These are phyloP conservation scores for Ogataea paraovalis DNA, from an alignment of 805 yeast species.

Conservation along the genomic window DNA sequence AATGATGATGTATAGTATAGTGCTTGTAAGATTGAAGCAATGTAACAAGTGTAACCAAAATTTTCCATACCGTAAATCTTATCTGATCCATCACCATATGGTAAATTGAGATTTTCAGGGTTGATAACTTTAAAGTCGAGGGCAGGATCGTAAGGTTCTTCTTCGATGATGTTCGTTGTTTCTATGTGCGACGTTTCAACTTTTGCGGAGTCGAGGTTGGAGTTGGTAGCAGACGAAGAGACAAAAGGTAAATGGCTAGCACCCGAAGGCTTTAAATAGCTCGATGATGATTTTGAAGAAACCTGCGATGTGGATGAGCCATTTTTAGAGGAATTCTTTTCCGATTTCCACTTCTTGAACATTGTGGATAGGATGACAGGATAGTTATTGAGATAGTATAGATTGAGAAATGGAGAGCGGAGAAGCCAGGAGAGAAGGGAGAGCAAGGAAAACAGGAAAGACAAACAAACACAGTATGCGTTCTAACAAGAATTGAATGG, in stretches of 20 bases:
- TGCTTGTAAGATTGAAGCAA: constrained; percentile 89
- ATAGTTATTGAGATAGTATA: no score
- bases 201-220: constrained; percentile 3
- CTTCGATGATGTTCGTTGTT: constrained; percentile 9
- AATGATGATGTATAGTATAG: constrained; percentile 71
- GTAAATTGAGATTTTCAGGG: constrained; percentile 27
- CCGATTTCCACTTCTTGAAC: constrained; percentile 28
- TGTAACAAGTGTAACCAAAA: constrained; percentile 90
- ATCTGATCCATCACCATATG: constrained; percentile 64
- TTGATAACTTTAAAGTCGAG: constrained; percentile 22
- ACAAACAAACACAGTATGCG: no score
- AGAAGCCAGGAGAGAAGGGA: neutral
- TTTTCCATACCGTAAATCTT: constrained; percentile 80
- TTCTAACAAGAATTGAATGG: no score
- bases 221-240: neutral
- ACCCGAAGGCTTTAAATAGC: neutral
- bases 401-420: neutral
- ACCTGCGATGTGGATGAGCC: neutral
- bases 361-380: constrained; percentile 5
- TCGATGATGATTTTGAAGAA: neutral
- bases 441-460: neutral
- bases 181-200: constrained; percentile 20
- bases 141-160: constrained; percentile 21
- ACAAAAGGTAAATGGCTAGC: neutral
- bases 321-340: constrained; percentile 14